These are phyloP conservation scores for Auriscalpium microsporum DNA, from an alignment of 768 basidiomycete genomes.

Conservation along the genomic window DNA sequence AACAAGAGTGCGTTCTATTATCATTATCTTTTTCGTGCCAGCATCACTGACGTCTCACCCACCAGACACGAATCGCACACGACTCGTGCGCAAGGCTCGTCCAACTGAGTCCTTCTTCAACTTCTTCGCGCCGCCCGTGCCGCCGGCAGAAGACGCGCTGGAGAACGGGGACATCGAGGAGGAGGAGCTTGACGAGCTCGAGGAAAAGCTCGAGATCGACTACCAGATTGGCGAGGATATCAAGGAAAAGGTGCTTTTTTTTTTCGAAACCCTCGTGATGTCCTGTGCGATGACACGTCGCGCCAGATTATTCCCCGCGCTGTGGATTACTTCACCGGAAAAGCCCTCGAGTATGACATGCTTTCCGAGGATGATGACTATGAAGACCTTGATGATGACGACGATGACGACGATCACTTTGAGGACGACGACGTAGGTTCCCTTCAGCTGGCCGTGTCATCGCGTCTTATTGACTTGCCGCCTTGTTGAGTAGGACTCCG, in stretches of 20 bases:
- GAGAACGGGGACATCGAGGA: conserved; percentile 71
- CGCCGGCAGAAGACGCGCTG: conserved; percentile 58
- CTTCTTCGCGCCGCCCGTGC: conserved; percentile 84
- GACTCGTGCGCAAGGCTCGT: conserved; percentile 75
- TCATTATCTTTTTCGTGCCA: not conserved
- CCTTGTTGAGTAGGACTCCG: conserved; percentile 43
- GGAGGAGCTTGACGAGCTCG: conserved; percentile 82
- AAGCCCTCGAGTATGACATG: conserved; percentile 79
- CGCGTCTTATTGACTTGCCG: not conserved
- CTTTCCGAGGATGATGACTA: conserved; percentile 27
- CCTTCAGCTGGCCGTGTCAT: conserved; percentile 1
- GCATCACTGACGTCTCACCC: not conserved
- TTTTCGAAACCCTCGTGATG: not conserved
- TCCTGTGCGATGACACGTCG: not conserved
- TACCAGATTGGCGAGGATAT: conserved; percentile 98
- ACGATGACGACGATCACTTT: conserved; percentile 47
- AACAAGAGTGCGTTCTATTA: conserved; percentile 71
- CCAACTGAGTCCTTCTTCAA: conserved; percentile 98
- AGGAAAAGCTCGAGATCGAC: conserved; percentile 90
- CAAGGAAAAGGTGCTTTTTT: conserved; percentile 97
- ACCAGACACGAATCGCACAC: conserved; percentile 75
- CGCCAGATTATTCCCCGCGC: conserved; percentile 86
- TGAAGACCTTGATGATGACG: conserved; percentile 49
- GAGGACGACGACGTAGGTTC: conserved; percentile 52
- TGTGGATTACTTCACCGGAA: conserved; percentile 96